Evolutionary conservation across 768 basidiomycete genomes (phyloP).

Genomic region (Aureoboletus auriporus): DNA sequence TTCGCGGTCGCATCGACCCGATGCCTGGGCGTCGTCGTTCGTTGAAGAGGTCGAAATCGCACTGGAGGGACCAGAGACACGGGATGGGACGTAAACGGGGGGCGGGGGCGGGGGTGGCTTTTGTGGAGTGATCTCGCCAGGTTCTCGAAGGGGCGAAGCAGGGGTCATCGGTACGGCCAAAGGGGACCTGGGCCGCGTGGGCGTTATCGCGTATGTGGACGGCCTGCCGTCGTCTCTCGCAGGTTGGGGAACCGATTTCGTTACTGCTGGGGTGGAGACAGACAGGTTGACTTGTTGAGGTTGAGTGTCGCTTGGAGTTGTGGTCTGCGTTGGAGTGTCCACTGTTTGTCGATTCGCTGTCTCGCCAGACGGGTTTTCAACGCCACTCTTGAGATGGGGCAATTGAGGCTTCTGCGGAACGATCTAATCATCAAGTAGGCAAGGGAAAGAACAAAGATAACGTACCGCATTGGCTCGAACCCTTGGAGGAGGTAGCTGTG

Average conservation of each 20-base stretch:
- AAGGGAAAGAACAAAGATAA: no score
- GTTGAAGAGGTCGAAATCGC: not conserved
- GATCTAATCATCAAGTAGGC: no score
- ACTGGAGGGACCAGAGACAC: not conserved
- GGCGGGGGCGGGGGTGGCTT: not conserved
- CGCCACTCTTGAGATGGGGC: no score
- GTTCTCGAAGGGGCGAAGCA: constrained; percentile 4
- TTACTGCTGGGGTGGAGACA: not conserved
- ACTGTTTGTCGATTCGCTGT: no score
- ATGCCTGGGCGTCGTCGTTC: not conserved
- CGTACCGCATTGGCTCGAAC: no score
- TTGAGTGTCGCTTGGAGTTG: no score
- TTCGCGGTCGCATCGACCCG: constrained; percentile 1
- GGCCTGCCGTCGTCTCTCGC: not conserved
- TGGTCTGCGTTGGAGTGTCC: no score
- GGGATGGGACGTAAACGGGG: not conserved
- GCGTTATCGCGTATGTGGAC: no score
- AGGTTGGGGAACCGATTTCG: not conserved
- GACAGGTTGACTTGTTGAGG: no score
- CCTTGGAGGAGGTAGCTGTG: no score
- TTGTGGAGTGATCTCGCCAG: constrained; percentile 5
- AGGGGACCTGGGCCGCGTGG: not conserved
- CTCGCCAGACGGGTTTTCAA: no score
- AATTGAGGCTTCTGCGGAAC: no score
- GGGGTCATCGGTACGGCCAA: not conserved